A percentile compares a stretch with the other conserved stretches of the same genome.
Evolutionary conservation across 495 filamentous ascomycete species (phyloP).

Genomic region (Chaetomium fimeti): DNA sequence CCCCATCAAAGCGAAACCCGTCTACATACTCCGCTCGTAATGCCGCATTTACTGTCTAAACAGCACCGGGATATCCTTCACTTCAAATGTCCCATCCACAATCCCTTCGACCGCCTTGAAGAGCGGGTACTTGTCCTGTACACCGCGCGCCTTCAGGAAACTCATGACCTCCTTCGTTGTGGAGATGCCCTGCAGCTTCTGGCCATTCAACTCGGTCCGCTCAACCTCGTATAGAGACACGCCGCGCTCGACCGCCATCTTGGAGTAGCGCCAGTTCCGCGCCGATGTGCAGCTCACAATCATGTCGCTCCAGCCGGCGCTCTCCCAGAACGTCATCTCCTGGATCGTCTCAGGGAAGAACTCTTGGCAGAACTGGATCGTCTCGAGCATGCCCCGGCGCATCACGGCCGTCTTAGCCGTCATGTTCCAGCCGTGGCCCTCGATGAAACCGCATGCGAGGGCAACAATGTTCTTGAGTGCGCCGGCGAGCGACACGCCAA

Average conservation of each 20-base stretch:
- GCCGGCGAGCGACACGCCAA: constrained; percentile 90
- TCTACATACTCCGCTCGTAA: neutral
- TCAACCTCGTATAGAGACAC: constrained; percentile 84
- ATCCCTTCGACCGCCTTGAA: constrained; percentile 81
- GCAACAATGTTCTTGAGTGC: constrained; percentile 98
- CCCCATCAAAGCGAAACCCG: neutral
- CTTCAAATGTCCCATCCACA: constrained; percentile 55
- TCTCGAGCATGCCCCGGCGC: constrained; percentile 91
- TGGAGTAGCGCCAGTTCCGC: constrained; percentile 91
- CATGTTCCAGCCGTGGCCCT: constrained; percentile 94
- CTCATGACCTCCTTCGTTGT: constrained; percentile 87
- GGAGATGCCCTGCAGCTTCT: constrained; percentile 92
- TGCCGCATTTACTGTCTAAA: constrained; percentile 41
- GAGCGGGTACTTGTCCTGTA: constrained; percentile 83
- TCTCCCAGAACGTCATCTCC: constrained; percentile 87
- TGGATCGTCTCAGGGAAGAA: constrained; percentile 83
- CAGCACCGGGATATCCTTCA: constrained; percentile 62
- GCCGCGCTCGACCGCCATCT: constrained; percentile 76
- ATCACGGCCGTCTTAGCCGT: constrained; percentile 97
- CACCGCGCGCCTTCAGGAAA: constrained; percentile 74
- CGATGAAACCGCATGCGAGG: constrained; percentile 90
- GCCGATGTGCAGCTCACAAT: constrained; percentile 91
- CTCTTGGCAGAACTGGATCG: constrained; percentile 87
- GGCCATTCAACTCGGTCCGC: constrained; percentile 85
- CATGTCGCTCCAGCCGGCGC: constrained; percentile 91